Percentiles rank a stretch among this genome's conserved stretches.
Conservation (phyloP, 2,329 filamentous ascomycete genomes). For the Fusarium graminum region DNA sequence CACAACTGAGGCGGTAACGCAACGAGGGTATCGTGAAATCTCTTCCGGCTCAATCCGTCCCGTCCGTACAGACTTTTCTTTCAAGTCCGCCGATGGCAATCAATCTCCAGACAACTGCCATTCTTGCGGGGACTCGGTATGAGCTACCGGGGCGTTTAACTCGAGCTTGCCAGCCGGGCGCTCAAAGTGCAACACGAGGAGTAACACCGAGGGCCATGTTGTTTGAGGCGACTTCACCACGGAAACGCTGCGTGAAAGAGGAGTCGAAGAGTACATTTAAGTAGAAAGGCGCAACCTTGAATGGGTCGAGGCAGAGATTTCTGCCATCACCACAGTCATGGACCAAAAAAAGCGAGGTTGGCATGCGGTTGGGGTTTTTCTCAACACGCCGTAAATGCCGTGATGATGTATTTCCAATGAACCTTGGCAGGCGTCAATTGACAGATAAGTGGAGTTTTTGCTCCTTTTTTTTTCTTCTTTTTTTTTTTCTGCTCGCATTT, state of each 20-base stretch:
- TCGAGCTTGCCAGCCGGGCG: slow-evolving; percentile 11
- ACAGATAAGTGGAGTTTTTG: slow-evolving; percentile 24
- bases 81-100: slow-evolving; percentile 4
- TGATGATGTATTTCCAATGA: slow-evolving; percentile 37
- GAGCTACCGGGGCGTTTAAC: slow-evolving; percentile 19
- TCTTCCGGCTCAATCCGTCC: slow-evolving; percentile 5
- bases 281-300: slow-evolving; percentile 20
- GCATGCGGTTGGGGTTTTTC: neutral
- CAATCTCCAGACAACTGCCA: slow-evolving; percentile 6
- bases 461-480: slow-evolving; percentile 10
- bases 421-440: slow-evolving; percentile 29
- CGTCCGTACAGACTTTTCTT: slow-evolving; percentile 3
- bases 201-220: slow-evolving; percentile 33
- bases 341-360: slow-evolving; percentile 36
- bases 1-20: slow-evolving; percentile 16
- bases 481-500: slow-evolving; percentile 2
- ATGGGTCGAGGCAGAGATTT: slow-evolving; percentile 32
- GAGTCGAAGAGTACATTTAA: slow-evolving; percentile 22
- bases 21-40: slow-evolving; percentile 29
- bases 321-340: slow-evolving; percentile 38
- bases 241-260: slow-evolving; percentile 30
- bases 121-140: slow-evolving; percentile 17
- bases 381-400: slow-evolving; percentile 10
- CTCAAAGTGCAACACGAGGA: slow-evolving; percentile 20
- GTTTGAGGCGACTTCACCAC: slow-evolving; percentile 29